Conservation (phyloP, 495 filamentous ascomycete genomes). For the Clavariopsis aquatica region DNA sequence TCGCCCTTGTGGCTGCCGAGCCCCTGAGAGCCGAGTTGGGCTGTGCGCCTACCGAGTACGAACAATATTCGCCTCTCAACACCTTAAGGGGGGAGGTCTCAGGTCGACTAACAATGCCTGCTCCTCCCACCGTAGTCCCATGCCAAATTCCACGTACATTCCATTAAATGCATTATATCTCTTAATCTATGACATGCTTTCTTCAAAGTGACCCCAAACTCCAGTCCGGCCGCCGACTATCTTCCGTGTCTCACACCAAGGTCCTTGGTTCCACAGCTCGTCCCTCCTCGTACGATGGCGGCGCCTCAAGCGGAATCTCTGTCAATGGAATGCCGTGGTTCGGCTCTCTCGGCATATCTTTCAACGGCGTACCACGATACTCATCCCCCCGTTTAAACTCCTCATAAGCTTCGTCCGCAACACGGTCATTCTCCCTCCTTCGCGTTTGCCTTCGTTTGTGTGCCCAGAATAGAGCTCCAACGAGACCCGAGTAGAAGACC, state of each 20-base stretch:
- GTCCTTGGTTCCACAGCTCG: background rate
- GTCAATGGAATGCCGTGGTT: background rate
- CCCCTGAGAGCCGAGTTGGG: background rate
- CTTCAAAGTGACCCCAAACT: too few relatives aligned
- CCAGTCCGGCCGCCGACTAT: background rate
- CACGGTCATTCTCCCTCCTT: background rate
- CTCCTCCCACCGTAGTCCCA: too few relatives aligned
- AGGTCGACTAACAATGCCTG: too few relatives aligned
- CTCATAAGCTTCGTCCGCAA: constrained; percentile 11
- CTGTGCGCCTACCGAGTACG: background rate
- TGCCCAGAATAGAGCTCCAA: constrained; percentile 15
- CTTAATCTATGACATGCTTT: too few relatives aligned
- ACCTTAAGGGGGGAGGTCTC: too few relatives aligned
- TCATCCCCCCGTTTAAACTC: constrained; percentile 4
- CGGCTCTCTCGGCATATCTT: background rate
- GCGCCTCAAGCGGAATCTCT: background rate
- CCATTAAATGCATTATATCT: too few relatives aligned
- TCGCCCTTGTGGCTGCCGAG: background rate
- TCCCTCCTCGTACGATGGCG: constrained; percentile 2
- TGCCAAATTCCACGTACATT: too few relatives aligned
- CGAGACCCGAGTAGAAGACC: constrained; percentile 6
- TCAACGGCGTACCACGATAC: background rate
- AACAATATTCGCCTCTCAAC: too few relatives aligned
- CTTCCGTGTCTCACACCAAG: background rate
- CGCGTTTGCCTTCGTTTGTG: constrained; percentile 5